Evolutionary conservation across 2,329 filamentous ascomycete species (phyloP), one percentile per base, ranked within the genome.

Genomic region (Phoma sp.): DNA sequence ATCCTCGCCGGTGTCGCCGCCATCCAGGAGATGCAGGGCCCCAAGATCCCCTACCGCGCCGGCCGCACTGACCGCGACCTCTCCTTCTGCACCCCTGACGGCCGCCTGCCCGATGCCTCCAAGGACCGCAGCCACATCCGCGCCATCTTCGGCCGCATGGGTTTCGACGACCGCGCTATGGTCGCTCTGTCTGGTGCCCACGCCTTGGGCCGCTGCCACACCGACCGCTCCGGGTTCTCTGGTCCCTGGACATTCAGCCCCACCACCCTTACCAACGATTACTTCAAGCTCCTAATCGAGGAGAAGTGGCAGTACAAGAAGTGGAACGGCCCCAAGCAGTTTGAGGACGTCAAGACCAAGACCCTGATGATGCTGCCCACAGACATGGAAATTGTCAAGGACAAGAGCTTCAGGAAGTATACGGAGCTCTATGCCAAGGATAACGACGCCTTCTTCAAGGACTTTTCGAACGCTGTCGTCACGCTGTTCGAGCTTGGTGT

Each of bases 301-400:
- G 92, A 96, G 87, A 96, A 96, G 84, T 98, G 93, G 95, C 81
- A 86, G 73, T 91, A 85, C 90, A 96, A 87, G 95, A 96, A 85
- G 97, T 95, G 93, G 93, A 86, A 93, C 68, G 93, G 95, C 23
- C 92, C 92, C 63, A 87, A 88, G 78, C 93, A 96, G 84, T 93
- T 89, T 74, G 88, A 96, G 80, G 93, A 98, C 80, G 90, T 90
- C 80, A 85, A 82, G 72, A 91, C 88, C 70, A 93, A 96, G 85
- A 83, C 84, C 34, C 81, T 98, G 68, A 98, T 99, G 95, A 98
- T 99, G 93, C 82, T 99, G 76, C 95, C 95, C 47, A 90, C 92
- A 62, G 93, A 99, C 73, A 87, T 96, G 79, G 89, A 89, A 51
- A 82, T 98, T 51, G 80, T 96, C 71, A 85, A 93, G 80, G 93